phyloP scores from a whole-genome alignment of 371 early-diverging fungal genomes.

The Saksenaea vasiformis region DNA sequence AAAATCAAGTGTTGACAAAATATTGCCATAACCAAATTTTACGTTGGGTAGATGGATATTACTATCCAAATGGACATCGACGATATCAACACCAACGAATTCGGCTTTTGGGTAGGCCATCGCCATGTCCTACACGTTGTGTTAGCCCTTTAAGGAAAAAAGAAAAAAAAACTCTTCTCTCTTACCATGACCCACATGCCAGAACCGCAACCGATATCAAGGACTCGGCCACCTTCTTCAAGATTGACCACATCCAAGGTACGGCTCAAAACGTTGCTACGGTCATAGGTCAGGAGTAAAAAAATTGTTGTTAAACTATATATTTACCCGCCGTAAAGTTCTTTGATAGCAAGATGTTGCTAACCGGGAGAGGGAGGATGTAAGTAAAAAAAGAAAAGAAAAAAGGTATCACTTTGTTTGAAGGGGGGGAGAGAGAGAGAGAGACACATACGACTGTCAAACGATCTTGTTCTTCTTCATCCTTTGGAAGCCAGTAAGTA shows the following conservation, averaged over 20 bases:
- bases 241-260: not conserved
- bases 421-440: too few species aligned
- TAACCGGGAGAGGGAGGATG: not conserved
- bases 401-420: too few species aligned
- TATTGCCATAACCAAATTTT: constrained; percentile 12
- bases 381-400: not conserved
- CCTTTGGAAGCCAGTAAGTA: constrained; percentile 15
- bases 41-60: constrained; percentile 46
- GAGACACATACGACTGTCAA: constrained; percentile 15
- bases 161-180: not conserved
- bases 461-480: constrained; percentile 17
- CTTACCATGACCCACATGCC: constrained; percentile 29
- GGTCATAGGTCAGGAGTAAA: not conserved
- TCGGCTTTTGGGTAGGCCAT: constrained; percentile 43
- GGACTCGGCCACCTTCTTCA: not conserved
- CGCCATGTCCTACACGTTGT: constrained; percentile 43
- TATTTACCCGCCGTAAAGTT: constrained; percentile 7
- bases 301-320: too few species aligned
- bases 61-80: constrained; percentile 35
- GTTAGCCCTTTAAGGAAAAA: not conserved
- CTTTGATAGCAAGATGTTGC: constrained; percentile 14
- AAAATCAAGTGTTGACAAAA: constrained; percentile 31
- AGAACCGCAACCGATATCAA: constrained; percentile 26
- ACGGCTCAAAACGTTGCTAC: not conserved
- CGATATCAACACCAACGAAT: constrained; percentile 47